Evolutionary conservation across 257 asterid genomes (phyloP).

Genomic region (Solanum lignicaule): DNA sequence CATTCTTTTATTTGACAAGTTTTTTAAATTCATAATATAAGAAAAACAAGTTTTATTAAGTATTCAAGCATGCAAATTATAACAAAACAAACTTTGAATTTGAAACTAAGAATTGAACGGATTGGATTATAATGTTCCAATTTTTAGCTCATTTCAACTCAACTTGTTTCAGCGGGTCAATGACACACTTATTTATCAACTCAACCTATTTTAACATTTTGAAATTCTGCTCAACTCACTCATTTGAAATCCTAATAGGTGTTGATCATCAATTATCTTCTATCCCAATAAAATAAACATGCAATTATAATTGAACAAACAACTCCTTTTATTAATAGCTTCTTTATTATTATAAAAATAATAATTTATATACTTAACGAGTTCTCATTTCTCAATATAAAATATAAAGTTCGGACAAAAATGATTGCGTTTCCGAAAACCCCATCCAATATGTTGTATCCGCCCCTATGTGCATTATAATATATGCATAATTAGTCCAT

Average conservation of each 20-base stretch:
- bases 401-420: neutral
- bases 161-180: no score
- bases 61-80: neutral
- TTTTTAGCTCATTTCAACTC: neutral
- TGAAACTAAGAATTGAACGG: neutral
- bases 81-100: neutral
- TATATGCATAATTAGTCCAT: neutral
- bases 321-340: neutral
- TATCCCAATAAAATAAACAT: neutral
- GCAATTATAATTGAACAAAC: neutral
- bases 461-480: neutral
- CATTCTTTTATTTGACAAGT: neutral
- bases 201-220: no score
- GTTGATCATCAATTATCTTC: neutral
- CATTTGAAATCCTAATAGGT: neutral
- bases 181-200: neutral
- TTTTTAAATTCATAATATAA: no score
- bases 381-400: neutral
- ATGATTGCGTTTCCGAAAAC: neutral
- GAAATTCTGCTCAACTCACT: neutral
- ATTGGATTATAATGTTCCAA: accelerated
- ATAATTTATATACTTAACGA: neutral
- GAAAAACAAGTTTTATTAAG: neutral
- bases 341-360: no score
- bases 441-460: neutral